phyloP scores from a whole-genome alignment of 106 monocot species.

The Ottelia alismoides region DNA sequence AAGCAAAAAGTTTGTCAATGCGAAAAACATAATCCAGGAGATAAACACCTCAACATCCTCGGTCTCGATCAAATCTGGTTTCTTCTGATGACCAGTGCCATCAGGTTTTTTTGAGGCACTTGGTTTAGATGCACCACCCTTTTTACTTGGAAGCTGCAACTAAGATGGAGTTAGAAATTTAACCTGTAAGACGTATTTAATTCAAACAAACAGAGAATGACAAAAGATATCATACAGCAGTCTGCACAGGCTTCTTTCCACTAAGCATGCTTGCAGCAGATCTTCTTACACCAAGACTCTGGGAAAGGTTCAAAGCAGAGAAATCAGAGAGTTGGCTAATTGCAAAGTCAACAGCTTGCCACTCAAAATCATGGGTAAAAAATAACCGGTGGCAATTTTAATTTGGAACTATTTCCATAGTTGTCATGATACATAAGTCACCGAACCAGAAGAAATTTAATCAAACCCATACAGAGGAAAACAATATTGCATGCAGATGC shows the following conservation, averaged over 20 bases:
- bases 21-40: background rate
- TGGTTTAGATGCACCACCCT: conserved; percentile 42
- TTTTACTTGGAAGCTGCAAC: conserved; percentile 41
- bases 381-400: no score
- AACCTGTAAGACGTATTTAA: background rate
- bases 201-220: conserved; percentile 1
- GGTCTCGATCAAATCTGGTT: conserved; percentile 22
- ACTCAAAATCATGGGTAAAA: no score
- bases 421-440: no score
- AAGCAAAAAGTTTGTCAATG: no score
- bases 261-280: conserved; percentile 99
- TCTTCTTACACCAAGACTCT: conserved; percentile 46
- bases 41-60: conserved; percentile 88
- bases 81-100: conserved; percentile 40
- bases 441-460: no score
- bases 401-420: no score
- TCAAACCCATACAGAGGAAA: no score
- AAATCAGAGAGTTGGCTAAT: no score
- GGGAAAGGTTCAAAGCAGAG: no score
- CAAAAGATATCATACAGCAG: conserved; percentile 31
- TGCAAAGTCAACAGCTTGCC: no score
- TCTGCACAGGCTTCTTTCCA: conserved; percentile 72
- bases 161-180: background rate
- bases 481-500: no score
- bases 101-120: conserved; percentile 54